These are phyloP conservation scores for Cytospora chrysosperma DNA, from an alignment of 2,329 filamentous ascomycete species.

Conservation along the genomic window DNA sequence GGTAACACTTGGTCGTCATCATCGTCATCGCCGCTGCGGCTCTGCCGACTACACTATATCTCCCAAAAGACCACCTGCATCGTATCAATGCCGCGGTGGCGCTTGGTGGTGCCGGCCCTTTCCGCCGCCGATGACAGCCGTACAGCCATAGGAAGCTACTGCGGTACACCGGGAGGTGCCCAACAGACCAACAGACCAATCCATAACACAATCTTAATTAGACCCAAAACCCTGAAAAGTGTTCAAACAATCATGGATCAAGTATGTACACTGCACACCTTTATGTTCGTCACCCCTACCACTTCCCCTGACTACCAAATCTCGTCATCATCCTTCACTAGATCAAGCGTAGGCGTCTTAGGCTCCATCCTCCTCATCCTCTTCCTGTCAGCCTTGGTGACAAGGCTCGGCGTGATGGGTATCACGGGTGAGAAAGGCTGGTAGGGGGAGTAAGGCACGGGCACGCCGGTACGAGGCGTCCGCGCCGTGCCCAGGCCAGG, in stretches of 20 bases:
- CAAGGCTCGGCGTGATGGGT: slow-evolving; percentile 73
- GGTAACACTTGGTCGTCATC: neutral
- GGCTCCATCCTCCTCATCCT: slow-evolving; percentile 63
- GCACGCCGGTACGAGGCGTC: slow-evolving; percentile 61
- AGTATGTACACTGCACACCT: neutral
- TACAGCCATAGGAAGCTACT: neutral
- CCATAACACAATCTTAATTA: neutral
- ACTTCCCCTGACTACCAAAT: slow-evolving; percentile 52
- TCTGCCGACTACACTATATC: neutral
- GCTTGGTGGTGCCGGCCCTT: neutral
- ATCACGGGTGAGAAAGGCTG: slow-evolving; percentile 75
- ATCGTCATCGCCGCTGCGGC: neutral
- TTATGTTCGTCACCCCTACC: neutral
- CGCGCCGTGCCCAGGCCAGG: slow-evolving; percentile 48
- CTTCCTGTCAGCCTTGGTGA: slow-evolving; percentile 70
- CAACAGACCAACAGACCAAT: neutral
- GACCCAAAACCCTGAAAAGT: neutral
- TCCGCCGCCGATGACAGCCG: neutral
- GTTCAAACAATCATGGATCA: neutral
- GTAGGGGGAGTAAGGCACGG: slow-evolving; percentile 73
- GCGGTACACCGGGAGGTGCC: neutral
- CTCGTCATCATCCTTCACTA: slow-evolving; percentile 63
- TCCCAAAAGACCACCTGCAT: neutral
- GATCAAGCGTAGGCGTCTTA: slow-evolving; percentile 60
- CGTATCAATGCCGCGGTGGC: neutral